Evolutionary conservation across 352 stramenopile genomes (phyloP).

Genomic region (Phytophthora melonis): DNA sequence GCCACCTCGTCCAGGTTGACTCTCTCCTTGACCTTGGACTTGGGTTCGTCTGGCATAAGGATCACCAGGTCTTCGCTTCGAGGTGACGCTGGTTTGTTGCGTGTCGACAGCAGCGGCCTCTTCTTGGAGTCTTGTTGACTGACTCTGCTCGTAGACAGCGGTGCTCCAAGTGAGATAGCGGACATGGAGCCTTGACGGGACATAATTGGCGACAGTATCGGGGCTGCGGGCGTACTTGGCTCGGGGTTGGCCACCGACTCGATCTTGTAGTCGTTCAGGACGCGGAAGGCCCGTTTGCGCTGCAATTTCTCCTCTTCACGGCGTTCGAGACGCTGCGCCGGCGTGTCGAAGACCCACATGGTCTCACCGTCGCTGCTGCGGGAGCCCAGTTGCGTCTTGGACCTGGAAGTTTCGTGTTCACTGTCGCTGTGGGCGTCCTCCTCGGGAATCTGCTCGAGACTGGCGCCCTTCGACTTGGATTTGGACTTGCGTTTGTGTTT

Average conservation of each 20-base stretch:
- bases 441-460: slow-evolving; percentile 39
- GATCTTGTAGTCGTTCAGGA: slow-evolving; percentile 65
- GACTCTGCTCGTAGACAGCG: slow-evolving; percentile 22
- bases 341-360: slow-evolving; percentile 61
- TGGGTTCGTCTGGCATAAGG: slow-evolving; percentile 23
- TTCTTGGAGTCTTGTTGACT: background rate
- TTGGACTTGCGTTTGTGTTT: slow-evolving; percentile 13
- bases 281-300: slow-evolving; percentile 61
- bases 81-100: slow-evolving; percentile 17
- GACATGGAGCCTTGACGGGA: slow-evolving; percentile 38
- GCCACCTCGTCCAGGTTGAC: slow-evolving; percentile 24
- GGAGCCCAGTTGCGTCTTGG: background rate
- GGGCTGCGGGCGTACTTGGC: slow-evolving; percentile 5
- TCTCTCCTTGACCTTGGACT: slow-evolving; percentile 15
- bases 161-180: slow-evolving; percentile 14
- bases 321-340: slow-evolving; percentile 55
- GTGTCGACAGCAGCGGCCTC: slow-evolving; percentile 8
- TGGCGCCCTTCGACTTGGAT: slow-evolving; percentile 13
- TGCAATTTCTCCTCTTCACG: slow-evolving; percentile 54
- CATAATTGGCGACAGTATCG: slow-evolving; percentile 32
- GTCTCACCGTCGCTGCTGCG: slow-evolving; percentile 44
- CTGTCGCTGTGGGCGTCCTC: slow-evolving; percentile 16
- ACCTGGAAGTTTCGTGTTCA: slow-evolving; percentile 21
- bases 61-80: slow-evolving; percentile 52
- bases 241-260: slow-evolving; percentile 42